Conservation (phyloP, 495 filamentous ascomycete species). For the Ramalina peruviana region DNA sequence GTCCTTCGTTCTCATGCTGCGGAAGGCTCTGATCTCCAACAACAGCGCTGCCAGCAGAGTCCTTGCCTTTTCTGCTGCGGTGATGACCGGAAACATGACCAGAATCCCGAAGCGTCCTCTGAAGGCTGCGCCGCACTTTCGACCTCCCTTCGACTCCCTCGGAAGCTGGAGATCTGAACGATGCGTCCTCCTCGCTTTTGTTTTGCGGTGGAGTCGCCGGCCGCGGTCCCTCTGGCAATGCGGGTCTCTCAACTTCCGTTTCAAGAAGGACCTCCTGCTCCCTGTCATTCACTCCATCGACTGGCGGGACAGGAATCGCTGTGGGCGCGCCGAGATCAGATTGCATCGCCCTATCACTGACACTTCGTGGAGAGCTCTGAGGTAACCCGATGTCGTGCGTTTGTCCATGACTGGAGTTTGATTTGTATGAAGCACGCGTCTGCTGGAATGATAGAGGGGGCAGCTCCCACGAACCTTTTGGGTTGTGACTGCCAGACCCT, state of each 20-base stretch:
- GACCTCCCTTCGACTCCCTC: slow-evolving; percentile 31
- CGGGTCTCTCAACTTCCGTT: slow-evolving; percentile 25
- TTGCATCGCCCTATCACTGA: slow-evolving; percentile 2
- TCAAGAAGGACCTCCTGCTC: slow-evolving; percentile 38
- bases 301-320: slow-evolving; percentile 24
- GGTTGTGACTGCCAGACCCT: slow-evolving; percentile 31
- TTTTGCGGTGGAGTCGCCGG: slow-evolving; percentile 26
- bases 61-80: slow-evolving; percentile 62
- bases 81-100: slow-evolving; percentile 45
- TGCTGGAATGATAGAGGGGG: slow-evolving; percentile 29
- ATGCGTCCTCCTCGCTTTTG: slow-evolving; percentile 21
- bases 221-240: slow-evolving; percentile 19
- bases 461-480: slow-evolving; percentile 37
- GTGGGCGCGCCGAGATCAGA: slow-evolving; percentile 1
- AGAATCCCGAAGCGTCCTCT: slow-evolving; percentile 79
- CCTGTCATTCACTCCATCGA: slow-evolving; percentile 28
- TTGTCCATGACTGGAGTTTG: slow-evolving; percentile 4
- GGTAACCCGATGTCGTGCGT: not conserved
- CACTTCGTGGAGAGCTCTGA: slow-evolving; percentile 9
- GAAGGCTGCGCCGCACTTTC: slow-evolving; percentile 77
- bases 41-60: slow-evolving; percentile 48
- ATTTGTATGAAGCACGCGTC: slow-evolving; percentile 5
- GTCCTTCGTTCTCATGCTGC: slow-evolving; percentile 38
- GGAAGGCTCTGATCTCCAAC: slow-evolving; percentile 45
- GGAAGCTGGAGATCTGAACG: slow-evolving; percentile 23